These are phyloP conservation scores for Novymonas esmeraldas DNA, from an alignment of 208 protist genomes.

Conservation along the genomic window DNA sequence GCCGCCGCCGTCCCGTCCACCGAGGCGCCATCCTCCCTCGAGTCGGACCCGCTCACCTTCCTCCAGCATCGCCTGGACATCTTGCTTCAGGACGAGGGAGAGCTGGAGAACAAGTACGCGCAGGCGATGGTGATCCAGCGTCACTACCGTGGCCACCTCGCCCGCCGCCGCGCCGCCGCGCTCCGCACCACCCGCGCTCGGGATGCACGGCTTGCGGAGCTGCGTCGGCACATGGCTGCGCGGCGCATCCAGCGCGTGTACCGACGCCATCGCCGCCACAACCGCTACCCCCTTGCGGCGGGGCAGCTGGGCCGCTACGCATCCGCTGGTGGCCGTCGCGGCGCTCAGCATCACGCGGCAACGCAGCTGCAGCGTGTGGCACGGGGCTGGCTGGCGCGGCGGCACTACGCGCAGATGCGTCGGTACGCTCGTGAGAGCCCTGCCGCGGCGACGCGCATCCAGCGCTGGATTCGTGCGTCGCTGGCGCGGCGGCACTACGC, in stretches of 20 bases:
- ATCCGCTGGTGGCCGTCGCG: conserved; percentile 12
- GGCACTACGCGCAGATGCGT: conserved; percentile 26
- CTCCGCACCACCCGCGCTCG: conserved; percentile 29
- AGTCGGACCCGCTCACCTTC: conserved; percentile 49
- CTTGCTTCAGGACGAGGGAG: conserved; percentile 78
- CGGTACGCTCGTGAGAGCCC: conserved; percentile 36
- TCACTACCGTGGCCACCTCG: conserved; percentile 60
- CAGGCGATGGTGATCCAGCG: conserved; percentile 67
- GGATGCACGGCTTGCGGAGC: conserved; percentile 34
- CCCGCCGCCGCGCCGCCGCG: conserved; percentile 30
- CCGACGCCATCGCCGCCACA: conserved; percentile 36
- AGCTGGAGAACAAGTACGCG: conserved; percentile 72
- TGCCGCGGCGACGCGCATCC: conserved; percentile 40
- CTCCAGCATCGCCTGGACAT: conserved; percentile 74
- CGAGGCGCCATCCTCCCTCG: conserved; percentile 10
- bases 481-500: conserved; percentile 33
- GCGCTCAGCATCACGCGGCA: conserved; percentile 49
- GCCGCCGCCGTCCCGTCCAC: not conserved
- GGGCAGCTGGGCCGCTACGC: conserved; percentile 6
- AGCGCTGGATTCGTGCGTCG: conserved; percentile 58
- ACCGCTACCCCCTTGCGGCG: conserved; percentile 19
- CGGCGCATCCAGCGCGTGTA: conserved; percentile 61
- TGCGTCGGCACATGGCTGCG: conserved; percentile 50
- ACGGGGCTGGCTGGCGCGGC: conserved; percentile 69
- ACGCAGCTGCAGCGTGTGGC: conserved; percentile 66